Evolutionary conservation across 306 rosid species (phyloP).

Genomic region (Senna tora): DNA sequence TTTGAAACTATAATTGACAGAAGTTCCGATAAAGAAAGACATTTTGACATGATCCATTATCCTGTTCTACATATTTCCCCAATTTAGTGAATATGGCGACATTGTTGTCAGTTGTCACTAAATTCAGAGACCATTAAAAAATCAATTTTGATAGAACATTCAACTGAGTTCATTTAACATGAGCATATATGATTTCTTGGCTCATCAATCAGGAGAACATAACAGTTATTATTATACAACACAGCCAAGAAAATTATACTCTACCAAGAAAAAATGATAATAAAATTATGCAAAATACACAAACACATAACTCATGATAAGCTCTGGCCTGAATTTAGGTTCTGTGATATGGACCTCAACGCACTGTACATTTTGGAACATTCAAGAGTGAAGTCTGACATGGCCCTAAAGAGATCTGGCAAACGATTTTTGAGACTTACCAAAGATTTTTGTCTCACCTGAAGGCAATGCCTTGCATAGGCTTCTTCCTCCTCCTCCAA

Average conservation of each 20-base stretch:
- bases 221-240: slow-evolving; percentile 28
- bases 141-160: neutral
- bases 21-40: no score
- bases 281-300: neutral
- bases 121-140: neutral
- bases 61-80: no score
- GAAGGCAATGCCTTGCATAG: slow-evolving; percentile 57
- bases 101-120: neutral
- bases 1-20: no score
- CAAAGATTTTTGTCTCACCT: slow-evolving; percentile 86
- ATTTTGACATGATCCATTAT: no score
- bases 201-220: slow-evolving; percentile 38
- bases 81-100: neutral
- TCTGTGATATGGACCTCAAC: slow-evolving; percentile 52
- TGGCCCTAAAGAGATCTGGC: slow-evolving; percentile 84
- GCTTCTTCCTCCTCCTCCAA: slow-evolving; percentile 70
- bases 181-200: slow-evolving; percentile 40
- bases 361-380: slow-evolving; percentile 71
- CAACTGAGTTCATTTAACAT: slow-evolving; percentile 33
- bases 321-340: slow-evolving; percentile 45
- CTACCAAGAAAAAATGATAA: slow-evolving; percentile 4
- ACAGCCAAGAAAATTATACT: slow-evolving; percentile 19
- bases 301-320: slow-evolving; percentile 38
- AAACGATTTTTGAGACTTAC: slow-evolving; percentile 61
- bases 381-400: slow-evolving; percentile 59